Conservation (phyloP, 2,329 filamentous ascomycete species). For the Pseudocercospora vitis region DNA sequence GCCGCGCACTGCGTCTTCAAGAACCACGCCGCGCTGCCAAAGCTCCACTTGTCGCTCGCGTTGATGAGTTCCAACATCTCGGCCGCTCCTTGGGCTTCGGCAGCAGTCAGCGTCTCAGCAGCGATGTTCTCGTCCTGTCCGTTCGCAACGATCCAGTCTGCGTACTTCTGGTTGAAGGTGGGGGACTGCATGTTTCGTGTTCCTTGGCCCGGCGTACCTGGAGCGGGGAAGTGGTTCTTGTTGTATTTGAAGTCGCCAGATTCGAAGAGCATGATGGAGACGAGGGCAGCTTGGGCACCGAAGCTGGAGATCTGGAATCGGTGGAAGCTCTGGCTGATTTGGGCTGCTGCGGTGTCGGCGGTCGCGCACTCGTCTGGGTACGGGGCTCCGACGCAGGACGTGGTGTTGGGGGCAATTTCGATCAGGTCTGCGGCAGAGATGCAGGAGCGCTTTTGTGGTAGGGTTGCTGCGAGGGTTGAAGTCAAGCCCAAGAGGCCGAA, state of each 20-base stretch:
- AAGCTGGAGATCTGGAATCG: slow-evolving; percentile 56
- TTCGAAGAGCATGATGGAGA: slow-evolving; percentile 72
- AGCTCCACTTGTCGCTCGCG: slow-evolving; percentile 50
- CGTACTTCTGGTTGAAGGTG: slow-evolving; percentile 57
- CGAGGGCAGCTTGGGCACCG: slow-evolving; percentile 66
- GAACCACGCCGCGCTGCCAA: slow-evolving; percentile 63
- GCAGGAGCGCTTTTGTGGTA: slow-evolving; percentile 11
- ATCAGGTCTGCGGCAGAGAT: slow-evolving; percentile 47
- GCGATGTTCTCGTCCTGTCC: slow-evolving; percentile 31
- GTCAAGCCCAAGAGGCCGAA: slow-evolving; percentile 9
- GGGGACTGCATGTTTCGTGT: slow-evolving; percentile 67
- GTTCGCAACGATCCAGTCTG: slow-evolving; percentile 45
- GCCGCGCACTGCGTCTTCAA: slow-evolving; percentile 55
- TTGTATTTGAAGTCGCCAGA: slow-evolving; percentile 67
- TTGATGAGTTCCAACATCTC: slow-evolving; percentile 55
- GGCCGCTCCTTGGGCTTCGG: slow-evolving; percentile 40
- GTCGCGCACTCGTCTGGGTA: slow-evolving; percentile 63
- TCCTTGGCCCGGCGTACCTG: slow-evolving; percentile 65
- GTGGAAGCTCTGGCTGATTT: slow-evolving; percentile 57
- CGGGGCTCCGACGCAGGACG: slow-evolving; percentile 51
- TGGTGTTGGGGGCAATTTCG: slow-evolving; percentile 59
- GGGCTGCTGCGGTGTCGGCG: slow-evolving; percentile 60
- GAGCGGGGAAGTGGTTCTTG: slow-evolving; percentile 59
- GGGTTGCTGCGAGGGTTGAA: not conserved
- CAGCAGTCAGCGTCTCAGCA: slow-evolving; percentile 10